Conservation (phyloP, 2,329 filamentous ascomycete genomes). For the Diaporthe ampelina region DNA sequence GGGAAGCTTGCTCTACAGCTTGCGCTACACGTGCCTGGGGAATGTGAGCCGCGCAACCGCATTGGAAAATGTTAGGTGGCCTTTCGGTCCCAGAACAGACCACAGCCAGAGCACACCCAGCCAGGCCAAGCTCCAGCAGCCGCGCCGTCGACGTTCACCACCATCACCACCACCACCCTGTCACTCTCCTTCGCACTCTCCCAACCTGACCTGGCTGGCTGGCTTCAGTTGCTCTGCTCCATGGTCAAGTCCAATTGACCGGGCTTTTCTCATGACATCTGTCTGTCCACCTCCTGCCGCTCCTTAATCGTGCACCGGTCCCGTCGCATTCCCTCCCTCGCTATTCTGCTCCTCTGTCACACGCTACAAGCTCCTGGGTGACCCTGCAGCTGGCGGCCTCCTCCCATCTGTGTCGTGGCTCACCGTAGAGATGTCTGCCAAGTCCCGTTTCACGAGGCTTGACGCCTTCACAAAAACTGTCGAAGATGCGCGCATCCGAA, state of each 20-base stretch:
- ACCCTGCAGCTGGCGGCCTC: neutral
- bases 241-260: slow-evolving; percentile 33
- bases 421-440: slow-evolving; percentile 78
- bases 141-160: slow-evolving; percentile 20
- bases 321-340: slow-evolving; percentile 24
- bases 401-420: neutral
- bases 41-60: slow-evolving; percentile 28
- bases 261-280: slow-evolving; percentile 1
- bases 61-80: slow-evolving; percentile 32
- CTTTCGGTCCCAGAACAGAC: slow-evolving; percentile 23
- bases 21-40: slow-evolving; percentile 17
- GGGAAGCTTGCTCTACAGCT: slow-evolving; percentile 30
- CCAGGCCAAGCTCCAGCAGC: slow-evolving; percentile 30
- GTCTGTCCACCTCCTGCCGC: slow-evolving; percentile 25
- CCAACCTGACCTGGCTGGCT: slow-evolving; percentile 16
- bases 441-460: slow-evolving; percentile 94
- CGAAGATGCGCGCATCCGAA: slow-evolving; percentile 96
- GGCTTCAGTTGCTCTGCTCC: slow-evolving; percentile 1
- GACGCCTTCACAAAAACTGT: slow-evolving; percentile 99
- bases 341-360: neutral
- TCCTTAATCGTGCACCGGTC: slow-evolving; percentile 31
- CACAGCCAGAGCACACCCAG: neutral
- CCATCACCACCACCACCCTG: neutral
- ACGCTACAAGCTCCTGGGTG: slow-evolving; percentile 12
- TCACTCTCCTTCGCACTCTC: slow-evolving; percentile 8